Base-by-base conservation (phyloP, 805 yeast genomes). In the Yamadazyma laniorum region DNA sequence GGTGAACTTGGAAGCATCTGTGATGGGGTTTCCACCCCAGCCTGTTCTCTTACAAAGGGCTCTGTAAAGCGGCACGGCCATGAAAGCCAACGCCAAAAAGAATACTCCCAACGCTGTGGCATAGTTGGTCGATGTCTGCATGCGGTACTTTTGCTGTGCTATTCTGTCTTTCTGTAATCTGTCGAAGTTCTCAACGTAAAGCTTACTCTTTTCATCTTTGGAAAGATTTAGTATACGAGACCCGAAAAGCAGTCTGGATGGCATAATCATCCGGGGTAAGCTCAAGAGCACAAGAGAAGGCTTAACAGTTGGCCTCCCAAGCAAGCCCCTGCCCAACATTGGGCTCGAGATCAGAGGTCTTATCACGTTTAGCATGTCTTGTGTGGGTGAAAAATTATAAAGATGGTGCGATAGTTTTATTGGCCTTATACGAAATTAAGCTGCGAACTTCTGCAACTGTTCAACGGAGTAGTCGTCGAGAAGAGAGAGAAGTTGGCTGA, bases 21-120 rank as follows among this genome's bases (percentile, higher is more conserved):
- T 90, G 51, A 90, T 84, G 8, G 98, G 98, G 6, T 84, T 81
- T 29, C 99, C 99, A 34, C 91, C 96, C 77, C 85, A 93, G 0
- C 99, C 99, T 0, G 97, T 90, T 61, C 95, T 76, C 51, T 90
- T 86, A 69, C 99, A 93, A 21, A 93, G 72, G 6, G 90, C 88
- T 49, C 97, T 70, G 61, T 93, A 93, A 5, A 93, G 65, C 4
- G 98, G 98, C 14, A 93, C 99, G 1, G 96, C 86, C 7, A 89
- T 85, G 61, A 88, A 93, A 0, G 95, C 75, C 5, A 91, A 67
- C 0, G 95, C 86, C 13, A 87, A 63, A 45, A 87, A 85, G 2
- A 79, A 63, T 19, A 90, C 62, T 9, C 80, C 79, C 15, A 87
- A 68, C n/a, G 91, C 81, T 2, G 77, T 67, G 11, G 83, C 67